Evolutionary conservation across 805 yeast species (phyloP).

Genomic region (Saturnispora sekii): DNA sequence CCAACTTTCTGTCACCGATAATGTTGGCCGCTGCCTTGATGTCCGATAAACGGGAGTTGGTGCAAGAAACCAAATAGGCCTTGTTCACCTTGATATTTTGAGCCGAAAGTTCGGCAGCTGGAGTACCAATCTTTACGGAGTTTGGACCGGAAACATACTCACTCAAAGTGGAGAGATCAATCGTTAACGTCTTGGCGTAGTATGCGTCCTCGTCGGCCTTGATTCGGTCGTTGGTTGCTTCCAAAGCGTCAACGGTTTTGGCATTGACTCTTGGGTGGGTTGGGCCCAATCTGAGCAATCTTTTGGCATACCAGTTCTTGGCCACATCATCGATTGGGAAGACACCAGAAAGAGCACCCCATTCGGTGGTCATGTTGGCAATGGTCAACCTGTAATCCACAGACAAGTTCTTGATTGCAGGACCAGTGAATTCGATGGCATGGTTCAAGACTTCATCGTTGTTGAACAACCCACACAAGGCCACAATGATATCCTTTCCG

Average conservation of each 20-base stretch:
- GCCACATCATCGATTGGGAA: slow-evolving; percentile 90
- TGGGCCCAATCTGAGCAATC: slow-evolving; percentile 36
- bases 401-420: slow-evolving; percentile 56
- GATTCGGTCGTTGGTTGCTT: slow-evolving; percentile 26
- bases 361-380: slow-evolving; percentile 96
- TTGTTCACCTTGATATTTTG: slow-evolving; percentile 75
- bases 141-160: slow-evolving; percentile 96
- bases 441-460: slow-evolving; percentile 88
- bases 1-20: slow-evolving; percentile 71
- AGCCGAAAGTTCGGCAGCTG: slow-evolving; percentile 63
- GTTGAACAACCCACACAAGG: slow-evolving; percentile 88
- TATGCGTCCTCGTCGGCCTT: slow-evolving; percentile 66
- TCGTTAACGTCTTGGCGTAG: slow-evolving; percentile 79
- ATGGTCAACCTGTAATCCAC: slow-evolving; percentile 84
- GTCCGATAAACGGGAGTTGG: slow-evolving; percentile 89
- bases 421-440: slow-evolving; percentile 90
- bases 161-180: slow-evolving; percentile 71
- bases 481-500: slow-evolving; percentile 95
- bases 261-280: slow-evolving; percentile 76
- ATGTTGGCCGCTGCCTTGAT: slow-evolving; percentile 91
- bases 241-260: slow-evolving; percentile 43
- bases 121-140: slow-evolving; percentile 83
- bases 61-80: slow-evolving; percentile 96
- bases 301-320: slow-evolving; percentile 63
- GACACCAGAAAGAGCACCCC: slow-evolving; percentile 96